Base-by-base conservation (phyloP, 306 rosid species). In the Styphnolobium japonicum region DNA sequence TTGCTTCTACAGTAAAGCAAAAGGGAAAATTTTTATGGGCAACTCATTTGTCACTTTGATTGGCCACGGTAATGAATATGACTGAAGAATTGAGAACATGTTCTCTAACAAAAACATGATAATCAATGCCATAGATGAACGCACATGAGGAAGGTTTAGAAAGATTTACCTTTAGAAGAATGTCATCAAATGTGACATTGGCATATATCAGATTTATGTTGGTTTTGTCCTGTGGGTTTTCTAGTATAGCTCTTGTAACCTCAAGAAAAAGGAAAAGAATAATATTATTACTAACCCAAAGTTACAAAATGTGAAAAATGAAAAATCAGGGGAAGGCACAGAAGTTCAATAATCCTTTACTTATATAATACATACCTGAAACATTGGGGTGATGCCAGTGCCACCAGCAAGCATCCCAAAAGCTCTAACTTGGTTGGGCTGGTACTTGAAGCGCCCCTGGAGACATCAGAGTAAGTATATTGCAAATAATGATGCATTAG, bases 341-440 rank as follows among this genome's bases (percentile, higher is more conserved):
- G 27, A 57, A 19, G 29, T 79, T 71, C 29, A 42, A 65, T 21
- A 62, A 55, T 77, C 48, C 46, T 53, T 33, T 49, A n/a, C 39
- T 22, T 29, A 21, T 51, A 58, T 71, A 25, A 57, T 45, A 21
- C 78, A 63, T 82, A 91, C 98, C 85, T 91, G 98, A 83, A 86
- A 93, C 98, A 93, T 93, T 66, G 98, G 98, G 40, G 98, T 91
- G 36, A 93, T 93, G 58, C 98, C 98, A 61, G 98, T 89, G 83
- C 98, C 98, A 73, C 98, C 98, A 49, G 97, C 97, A 73, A 93
- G 79, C 98, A 93, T 93, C 72, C 98, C 98, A 70, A 93, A 91
- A 60, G 97, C 91, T 88, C 88, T 86, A 74, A 87, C 95, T 89
- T 91, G 85, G 46, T 92, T 93, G 27, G 92, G 87, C 65, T 75